Evolutionary conservation across 1,284 basidiomycete genomes (phyloP), one percentile per base, ranked within the genome.

Genomic region (Wolfiporia cocos): DNA sequence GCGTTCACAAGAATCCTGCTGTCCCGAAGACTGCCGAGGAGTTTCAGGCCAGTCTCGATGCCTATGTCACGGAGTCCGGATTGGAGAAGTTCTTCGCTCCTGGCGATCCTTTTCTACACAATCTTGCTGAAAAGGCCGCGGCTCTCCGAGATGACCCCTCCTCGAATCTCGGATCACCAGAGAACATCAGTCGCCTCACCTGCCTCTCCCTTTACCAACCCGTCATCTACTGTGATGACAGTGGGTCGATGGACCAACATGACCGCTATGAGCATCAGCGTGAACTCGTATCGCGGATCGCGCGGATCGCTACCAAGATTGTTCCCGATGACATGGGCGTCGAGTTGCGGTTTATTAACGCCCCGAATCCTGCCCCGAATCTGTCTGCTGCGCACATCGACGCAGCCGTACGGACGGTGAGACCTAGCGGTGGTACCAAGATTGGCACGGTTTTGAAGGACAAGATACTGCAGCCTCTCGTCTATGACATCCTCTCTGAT

Each of bases 321-420:
- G 43, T 44, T 15, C 43, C 43, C 7, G 43, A 44, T 22, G 39
- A 40, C 28, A 32, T 19, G 19, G 43, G 43, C 18, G 38, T 41
- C 26, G 43, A 44, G 18, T 28, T 44, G 12, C 43, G 34, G 19
- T 44, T 44, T 39, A 44, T 44, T 39, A 44, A 44, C 22, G 17
- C 38, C 15, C 21, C 14, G 18, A 24, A 21, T 12, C n/a, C 35
- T 11, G 26, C 36, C 5, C 18, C 35, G 2, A 43, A 43, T 32
- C 23, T 43, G 18, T 21, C 34, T n/a, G 23, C 41, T 14, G 41
- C 35, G 6, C 19, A 43, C 20, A 32, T 44, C 6, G 43, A 44
- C 12, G 19, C 20, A 12, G 31, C 38, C 15, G 5, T 44, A 9
- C 9, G 6, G 12, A 5, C 22, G 2, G 43, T 41, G 11, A 19